Evolutionary conservation across 805 yeast genomes (phyloP), one percentile per base, ranked within the genome.

Genomic region (Ascoidea asiatica): DNA sequence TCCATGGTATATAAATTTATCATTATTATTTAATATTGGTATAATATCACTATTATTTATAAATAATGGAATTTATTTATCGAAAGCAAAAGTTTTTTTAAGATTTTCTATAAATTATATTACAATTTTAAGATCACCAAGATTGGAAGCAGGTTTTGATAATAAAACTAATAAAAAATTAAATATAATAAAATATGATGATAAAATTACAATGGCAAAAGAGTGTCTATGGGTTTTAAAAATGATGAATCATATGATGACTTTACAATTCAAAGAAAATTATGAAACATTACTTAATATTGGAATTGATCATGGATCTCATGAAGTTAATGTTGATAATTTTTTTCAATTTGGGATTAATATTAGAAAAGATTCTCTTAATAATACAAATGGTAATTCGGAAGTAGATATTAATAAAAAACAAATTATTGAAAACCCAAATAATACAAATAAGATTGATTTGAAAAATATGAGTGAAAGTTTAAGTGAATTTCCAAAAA

Each of bases 141-240:
- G n/a, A 13, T 67, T 65, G 51, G 64, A 61, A 43, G 18, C 33
- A 21, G 17, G 39, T 13, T 21, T 17, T 6, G 19, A 41, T 40
- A n/a, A 8, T 21, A 13, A 35, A 8, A 17, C 42, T 37, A 45
- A 19, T 7, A 20, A 29, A 19, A 13, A 39, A 23, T 17, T 35
- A n/a, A 39, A 44, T 11, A n/a, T 37, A 5, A 33, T 44, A 38
- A 44, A 47, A 19, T 37, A 37, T 21, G 38, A 5, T 53, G 53
- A 17, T 22, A 43, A 43, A 39, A 53, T 56, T 43, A 47, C 44
- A 8, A 77, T 77, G 84, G 72, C 70, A 11, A 64, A 67, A 39
- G 83, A 77, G 54, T 73, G 80, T 52, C 52, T 74, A n/a, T 78
- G 83, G 84, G 76, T 73, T 1, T 52, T 78, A 38, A 75, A 74